Percentiles rank a stretch among this genome's conserved stretches.
These are phyloP conservation scores for Ogataea pignaliae DNA, from an alignment of 805 yeast species.

Conservation along the genomic window DNA sequence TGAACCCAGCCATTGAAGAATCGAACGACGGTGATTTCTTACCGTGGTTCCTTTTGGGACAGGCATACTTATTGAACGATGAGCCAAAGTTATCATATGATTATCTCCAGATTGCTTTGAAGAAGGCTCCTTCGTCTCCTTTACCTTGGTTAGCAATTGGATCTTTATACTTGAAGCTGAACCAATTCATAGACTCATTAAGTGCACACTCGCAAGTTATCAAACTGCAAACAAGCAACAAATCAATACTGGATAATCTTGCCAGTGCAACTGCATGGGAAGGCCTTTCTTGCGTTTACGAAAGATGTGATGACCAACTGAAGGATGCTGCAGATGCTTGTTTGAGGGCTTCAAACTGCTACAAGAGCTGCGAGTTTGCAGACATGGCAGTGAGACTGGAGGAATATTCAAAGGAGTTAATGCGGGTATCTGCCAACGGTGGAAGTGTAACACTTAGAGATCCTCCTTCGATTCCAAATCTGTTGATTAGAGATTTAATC, in stretches of 20 bases:
- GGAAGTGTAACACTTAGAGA: conserved; percentile 43
- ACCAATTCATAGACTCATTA: conserved; percentile 60
- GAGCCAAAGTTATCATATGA: conserved; percentile 51
- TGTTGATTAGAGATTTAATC: conserved; percentile 38
- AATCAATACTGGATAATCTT: conserved; percentile 27
- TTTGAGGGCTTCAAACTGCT: conserved; percentile 45
- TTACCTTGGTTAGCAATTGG: conserved; percentile 68
- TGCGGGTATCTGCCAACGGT: conserved; percentile 39
- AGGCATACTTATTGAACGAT: conserved; percentile 43
- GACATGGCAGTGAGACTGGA: conserved; percentile 39
- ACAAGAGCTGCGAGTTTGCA: conserved; percentile 41
- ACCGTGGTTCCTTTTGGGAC: conserved; percentile 54
- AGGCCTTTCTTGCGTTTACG: conserved; percentile 58
- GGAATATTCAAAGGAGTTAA: conserved; percentile 38
- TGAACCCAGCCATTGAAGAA: conserved; percentile 13
- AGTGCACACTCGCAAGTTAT: conserved; percentile 67
- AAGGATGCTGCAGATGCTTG: conserved; percentile 61
- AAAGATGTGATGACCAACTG: conserved; percentile 56
- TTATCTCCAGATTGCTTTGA: conserved; percentile 48
- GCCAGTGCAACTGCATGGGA: conserved; percentile 60
- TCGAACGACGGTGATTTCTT: conserved; percentile 43
- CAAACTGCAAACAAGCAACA: conserved; percentile 44
- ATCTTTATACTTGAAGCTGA: conserved; percentile 50
- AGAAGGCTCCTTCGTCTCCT: conserved; percentile 50
- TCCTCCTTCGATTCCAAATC: conserved; percentile 45